These are phyloP conservation scores for Ulota crispa DNA, from an alignment of 225 moss, liverwort and hornwort genomes.

Conservation along the genomic window DNA sequence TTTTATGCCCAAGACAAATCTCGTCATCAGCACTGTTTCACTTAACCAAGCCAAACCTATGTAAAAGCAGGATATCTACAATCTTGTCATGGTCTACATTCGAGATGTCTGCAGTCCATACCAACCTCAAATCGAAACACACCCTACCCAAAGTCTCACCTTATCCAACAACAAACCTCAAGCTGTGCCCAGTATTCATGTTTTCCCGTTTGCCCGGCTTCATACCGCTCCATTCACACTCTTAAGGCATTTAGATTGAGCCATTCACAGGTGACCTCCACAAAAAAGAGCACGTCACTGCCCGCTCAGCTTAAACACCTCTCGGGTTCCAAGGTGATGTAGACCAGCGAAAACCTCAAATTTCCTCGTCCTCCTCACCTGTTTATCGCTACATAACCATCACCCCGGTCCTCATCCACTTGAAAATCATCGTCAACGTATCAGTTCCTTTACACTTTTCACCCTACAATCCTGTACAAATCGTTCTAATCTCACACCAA, in stretches of 20 bases:
- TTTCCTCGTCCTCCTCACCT: neutral
- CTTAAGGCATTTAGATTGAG: neutral
- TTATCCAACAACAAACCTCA: neutral
- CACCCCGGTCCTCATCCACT: neutral
- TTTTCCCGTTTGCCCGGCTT: neutral
- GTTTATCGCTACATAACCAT: neutral
- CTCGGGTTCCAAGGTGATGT: neutral
- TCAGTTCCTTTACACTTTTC: slow-evolving; percentile 9
- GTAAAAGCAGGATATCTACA: neutral
- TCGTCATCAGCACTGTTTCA: neutral
- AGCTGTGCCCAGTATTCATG: neutral
- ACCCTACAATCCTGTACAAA: slow-evolving; percentile 11
- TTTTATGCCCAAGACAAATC: neutral
- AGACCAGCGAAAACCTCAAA: neutral
- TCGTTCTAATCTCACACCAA: neutral
- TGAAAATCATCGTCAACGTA: neutral
- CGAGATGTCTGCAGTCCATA: neutral
- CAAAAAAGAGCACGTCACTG: neutral
- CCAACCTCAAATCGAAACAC: neutral
- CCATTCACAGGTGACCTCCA: neutral
- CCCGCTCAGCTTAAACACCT: neutral
- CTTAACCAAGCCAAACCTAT: neutral
- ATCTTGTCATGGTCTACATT: neutral
- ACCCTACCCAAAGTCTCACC: neutral
- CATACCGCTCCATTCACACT: neutral